Evolutionary conservation across 2,329 filamentous ascomycete genomes (phyloP), one percentile per base, ranked within the genome.

Genomic region (Trichoderma cornu-damae): DNA sequence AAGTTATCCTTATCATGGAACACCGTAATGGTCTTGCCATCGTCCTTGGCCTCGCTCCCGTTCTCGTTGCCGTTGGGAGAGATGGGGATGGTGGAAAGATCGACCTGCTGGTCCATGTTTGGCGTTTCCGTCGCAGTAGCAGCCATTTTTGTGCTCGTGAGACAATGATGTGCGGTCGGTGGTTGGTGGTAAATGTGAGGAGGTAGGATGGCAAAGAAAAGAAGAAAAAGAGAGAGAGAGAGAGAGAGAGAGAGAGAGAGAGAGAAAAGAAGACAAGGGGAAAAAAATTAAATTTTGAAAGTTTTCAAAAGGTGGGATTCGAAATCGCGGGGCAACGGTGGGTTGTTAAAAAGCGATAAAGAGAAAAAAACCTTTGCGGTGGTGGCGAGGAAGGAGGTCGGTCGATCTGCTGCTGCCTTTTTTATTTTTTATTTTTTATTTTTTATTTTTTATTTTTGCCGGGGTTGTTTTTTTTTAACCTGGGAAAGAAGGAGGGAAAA

Each of bases 1-100:
- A 99, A 99, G 81, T 99, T 96, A 65, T 96, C 89, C 67, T 94
- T 88, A 77, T 97, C 91, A 73, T 99, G 92, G 79, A 99, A 99
- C 66, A 99, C 93, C 46, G 94, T 99, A 68, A 96, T 81, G 51
- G 88, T 79, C 70, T 92, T 86, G 63, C 74, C 75, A 63, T 78
- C 76, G 54, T 73, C 73, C 56, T 79, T 78, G 62, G 75, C 73
- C 56, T 77, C 73, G 59, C 78, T 70, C 16, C 22, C 51, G n/a
- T 54, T 44, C 30, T 54, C 51, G 65, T 81, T 81, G 62, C 86
- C 83, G 61, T 79, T 80, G 52, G 83, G 84, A 51, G 83, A 85
- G 71, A 87, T 81, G 65, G 84, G 84, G 59, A 87, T 87, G 51
- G 84, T 86, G 59, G 82, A 84, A 60, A 87, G 77, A 64, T 87